A percentile compares a stretch with the other conserved stretches of the same genome.
Conservation (phyloP, 805 yeast species). For the Yueomyces sinensis region DNA sequence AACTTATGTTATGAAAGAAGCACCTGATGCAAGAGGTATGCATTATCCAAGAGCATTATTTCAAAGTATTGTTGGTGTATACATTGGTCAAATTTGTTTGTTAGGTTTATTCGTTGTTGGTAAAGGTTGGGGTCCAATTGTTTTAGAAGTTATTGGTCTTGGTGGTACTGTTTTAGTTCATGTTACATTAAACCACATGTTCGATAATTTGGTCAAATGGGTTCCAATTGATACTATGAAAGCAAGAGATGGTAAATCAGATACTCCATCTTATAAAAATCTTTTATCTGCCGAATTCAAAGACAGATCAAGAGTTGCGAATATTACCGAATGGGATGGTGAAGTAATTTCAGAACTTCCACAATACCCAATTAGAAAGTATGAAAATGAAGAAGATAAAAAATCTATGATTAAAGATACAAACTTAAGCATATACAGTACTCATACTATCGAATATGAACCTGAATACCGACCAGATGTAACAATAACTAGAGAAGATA, state of each 20-base stretch:
- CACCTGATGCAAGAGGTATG: constrained; percentile 65
- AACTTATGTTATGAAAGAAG: constrained; percentile 53
- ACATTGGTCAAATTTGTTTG: constrained; percentile 75
- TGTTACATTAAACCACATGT: constrained; percentile 47
- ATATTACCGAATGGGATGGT: neutral
- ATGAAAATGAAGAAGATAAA: constrained; percentile 6
- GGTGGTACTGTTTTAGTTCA: constrained; percentile 60
- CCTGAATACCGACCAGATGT: neutral
- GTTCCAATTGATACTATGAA: constrained; percentile 65
- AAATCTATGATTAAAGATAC: constrained; percentile 2
- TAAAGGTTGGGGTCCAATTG: constrained; percentile 91
- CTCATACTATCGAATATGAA: constrained; percentile 13
- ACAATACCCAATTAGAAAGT: constrained; percentile 18
- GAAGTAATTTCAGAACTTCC: constrained; percentile 20
- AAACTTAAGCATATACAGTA: constrained; percentile 8
- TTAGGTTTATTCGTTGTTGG: constrained; percentile 81
- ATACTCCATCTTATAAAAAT: constrained; percentile 39
- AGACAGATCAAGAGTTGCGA: constrained; percentile 2
- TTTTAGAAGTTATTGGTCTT: constrained; percentile 54
- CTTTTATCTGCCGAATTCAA: constrained; percentile 13
- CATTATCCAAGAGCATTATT: constrained; percentile 81
- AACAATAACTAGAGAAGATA: neutral
- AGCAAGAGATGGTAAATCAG: constrained; percentile 57
- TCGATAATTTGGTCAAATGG: constrained; percentile 42
- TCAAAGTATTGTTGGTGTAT: constrained; percentile 81